A percentile compares a stretch with the other conserved stretches of the same genome.
Evolutionary conservation across 2,329 filamentous ascomycete species (phyloP).

Genomic region (Bisporella sp.): DNA sequence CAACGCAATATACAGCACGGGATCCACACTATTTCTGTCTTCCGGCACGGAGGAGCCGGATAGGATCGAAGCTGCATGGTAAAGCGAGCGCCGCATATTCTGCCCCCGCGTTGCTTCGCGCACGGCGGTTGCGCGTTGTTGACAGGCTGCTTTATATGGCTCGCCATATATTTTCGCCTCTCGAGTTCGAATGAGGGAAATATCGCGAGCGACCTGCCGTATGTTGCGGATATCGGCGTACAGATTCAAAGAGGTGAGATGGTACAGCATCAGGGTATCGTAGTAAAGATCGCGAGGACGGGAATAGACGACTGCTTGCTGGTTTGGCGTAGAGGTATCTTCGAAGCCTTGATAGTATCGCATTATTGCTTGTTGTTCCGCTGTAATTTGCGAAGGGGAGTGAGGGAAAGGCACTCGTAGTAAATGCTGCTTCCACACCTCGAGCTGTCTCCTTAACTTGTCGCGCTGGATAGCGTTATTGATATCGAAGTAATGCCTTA

Average conservation of each 20-base stretch:
- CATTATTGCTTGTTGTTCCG: conserved; percentile 8
- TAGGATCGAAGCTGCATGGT: conserved; percentile 29
- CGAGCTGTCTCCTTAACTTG: conserved; percentile 12
- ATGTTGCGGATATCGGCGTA: conserved; percentile 29
- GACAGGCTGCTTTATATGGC: conserved; percentile 6
- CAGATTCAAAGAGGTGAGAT: conserved; percentile 31
- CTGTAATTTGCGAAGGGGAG: conserved; percentile 4
- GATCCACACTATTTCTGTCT: conserved; percentile 22
- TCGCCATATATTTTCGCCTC: background rate
- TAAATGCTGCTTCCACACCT: conserved; percentile 12
- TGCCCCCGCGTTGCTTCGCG: conserved; percentile 26
- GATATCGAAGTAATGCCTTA: conserved; percentile 1
- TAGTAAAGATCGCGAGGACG: conserved; percentile 28
- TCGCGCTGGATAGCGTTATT: conserved; percentile 11
- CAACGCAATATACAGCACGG: conserved; percentile 29
- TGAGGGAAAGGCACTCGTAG: conserved; percentile 7
- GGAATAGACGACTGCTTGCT: conserved; percentile 8
- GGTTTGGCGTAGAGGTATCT: conserved; percentile 11
- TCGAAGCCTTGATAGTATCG: conserved; percentile 21
- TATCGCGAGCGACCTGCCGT: conserved; percentile 22
- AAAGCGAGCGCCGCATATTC: conserved; percentile 27
- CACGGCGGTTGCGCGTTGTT: conserved; percentile 16
- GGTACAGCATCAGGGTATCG: conserved; percentile 30
- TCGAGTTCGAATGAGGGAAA: background rate
- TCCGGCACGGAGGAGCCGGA: conserved; percentile 2